Evolutionary conservation across 2,329 filamentous ascomycete species (phyloP).

Genomic region (Ilyonectria robusta): DNA sequence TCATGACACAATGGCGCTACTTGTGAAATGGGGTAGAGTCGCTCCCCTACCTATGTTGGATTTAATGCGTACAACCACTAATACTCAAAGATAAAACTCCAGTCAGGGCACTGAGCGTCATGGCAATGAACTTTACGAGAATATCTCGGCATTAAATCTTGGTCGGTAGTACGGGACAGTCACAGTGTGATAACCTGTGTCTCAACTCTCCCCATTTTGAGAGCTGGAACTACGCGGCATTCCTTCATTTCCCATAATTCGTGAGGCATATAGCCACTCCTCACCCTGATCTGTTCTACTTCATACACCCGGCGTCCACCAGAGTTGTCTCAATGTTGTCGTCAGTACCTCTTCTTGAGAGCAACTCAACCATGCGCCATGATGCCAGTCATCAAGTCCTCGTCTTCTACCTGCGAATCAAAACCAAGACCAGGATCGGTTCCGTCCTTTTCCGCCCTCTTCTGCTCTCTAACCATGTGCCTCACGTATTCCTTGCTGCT

Average conservation of each 20-base stretch:
- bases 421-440: conserved; percentile 57
- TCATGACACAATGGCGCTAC: no score
- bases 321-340: neutral
- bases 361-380: conserved; percentile 36
- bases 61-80: neutral
- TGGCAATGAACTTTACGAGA: no score
- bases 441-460: conserved; percentile 60
- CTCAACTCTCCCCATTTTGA: neutral
- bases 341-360: neutral
- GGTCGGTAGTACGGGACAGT: neutral
- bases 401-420: conserved; percentile 68
- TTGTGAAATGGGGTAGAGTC: no score
- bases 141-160: no score
- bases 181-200: neutral
- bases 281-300: conserved; percentile 7
- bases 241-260: conserved; percentile 29
- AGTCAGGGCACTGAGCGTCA: neutral
- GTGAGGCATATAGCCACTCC: conserved; percentile 7
- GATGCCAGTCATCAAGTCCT: conserved; percentile 71
- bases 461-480: conserved; percentile 61
- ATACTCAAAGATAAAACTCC: neutral
- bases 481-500: conserved; percentile 71
- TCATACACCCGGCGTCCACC: neutral
- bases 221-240: conserved; percentile 11
- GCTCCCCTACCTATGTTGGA: neutral